Conservation (phyloP, 164 flowering plant species). For the Pachysandra terminalis region DNA sequence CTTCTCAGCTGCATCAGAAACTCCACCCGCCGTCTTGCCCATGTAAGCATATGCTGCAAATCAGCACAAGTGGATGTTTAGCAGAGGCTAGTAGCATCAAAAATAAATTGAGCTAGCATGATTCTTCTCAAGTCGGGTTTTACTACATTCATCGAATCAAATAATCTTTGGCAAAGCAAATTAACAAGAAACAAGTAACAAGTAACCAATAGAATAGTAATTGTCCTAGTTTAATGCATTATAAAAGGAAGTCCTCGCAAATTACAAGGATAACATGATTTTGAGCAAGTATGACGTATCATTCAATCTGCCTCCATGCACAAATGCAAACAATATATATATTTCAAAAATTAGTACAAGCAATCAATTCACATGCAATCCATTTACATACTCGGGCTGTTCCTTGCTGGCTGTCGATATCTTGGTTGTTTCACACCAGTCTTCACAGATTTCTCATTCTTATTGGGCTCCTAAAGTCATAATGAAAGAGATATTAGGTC, state of each 20-base stretch:
- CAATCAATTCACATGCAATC: conserved; percentile 6
- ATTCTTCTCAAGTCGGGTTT: not conserved
- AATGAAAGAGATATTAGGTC: too few relatives aligned
- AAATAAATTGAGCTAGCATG: not conserved
- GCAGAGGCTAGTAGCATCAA: not conserved
- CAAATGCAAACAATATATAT: not conserved
- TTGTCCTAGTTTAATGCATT: too few relatives aligned
- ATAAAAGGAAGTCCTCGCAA: too few relatives aligned
- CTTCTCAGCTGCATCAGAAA: conserved; percentile 54
- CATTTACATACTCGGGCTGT: conserved; percentile 45
- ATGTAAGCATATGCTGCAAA: conserved; percentile 33
- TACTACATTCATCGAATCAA: too few relatives aligned
- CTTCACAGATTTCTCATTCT: conserved; percentile 43
- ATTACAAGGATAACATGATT: too few relatives aligned
- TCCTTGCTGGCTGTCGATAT: conserved; percentile 68
- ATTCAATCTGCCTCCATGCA: not conserved
- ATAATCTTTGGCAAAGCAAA: too few relatives aligned
- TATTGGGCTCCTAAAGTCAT: conserved; percentile 41
- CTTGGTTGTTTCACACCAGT: conserved; percentile 42
- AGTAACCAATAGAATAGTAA: too few relatives aligned
- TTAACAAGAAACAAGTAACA: too few relatives aligned
- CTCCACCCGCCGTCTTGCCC: conserved; percentile 32
- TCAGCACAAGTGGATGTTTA: not conserved
- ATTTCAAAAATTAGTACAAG: not conserved
- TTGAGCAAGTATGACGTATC: too few relatives aligned